Evolutionary conservation across 805 yeast species (phyloP).

Genomic region (Lipomyces sp.): DNA sequence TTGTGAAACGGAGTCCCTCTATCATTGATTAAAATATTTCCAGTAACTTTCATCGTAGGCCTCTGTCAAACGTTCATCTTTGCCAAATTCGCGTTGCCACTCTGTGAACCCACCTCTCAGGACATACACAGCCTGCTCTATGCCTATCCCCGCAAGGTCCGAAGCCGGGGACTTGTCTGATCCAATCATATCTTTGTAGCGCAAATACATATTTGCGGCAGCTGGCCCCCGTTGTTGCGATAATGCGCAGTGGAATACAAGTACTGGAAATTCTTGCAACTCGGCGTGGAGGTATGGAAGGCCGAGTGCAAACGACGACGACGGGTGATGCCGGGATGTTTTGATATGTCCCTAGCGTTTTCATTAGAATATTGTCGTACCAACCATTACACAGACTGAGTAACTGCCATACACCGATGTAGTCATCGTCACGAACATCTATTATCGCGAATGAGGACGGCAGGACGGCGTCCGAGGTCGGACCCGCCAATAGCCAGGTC

Average conservation of each 20-base stretch:
- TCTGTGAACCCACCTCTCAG: conserved; percentile 81
- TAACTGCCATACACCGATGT: conserved; percentile 60
- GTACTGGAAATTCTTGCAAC: conserved; percentile 51
- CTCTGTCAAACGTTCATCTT: conserved; percentile 66
- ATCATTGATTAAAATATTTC: conserved; percentile 15
- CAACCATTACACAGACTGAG: not conserved
- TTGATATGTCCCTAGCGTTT: conserved; percentile 60
- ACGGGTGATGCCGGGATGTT: conserved; percentile 61
- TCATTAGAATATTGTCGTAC: not conserved
- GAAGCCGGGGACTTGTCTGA: conserved; percentile 29
- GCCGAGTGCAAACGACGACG: conserved; percentile 51
- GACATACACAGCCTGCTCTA: conserved; percentile 63
- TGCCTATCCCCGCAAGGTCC: conserved; percentile 37
- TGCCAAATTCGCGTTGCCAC: conserved; percentile 82
- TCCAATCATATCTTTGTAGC: conserved; percentile 47
- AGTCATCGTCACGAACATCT: conserved; percentile 87
- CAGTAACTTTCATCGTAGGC: conserved; percentile 54
- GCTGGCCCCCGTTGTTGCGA: conserved; percentile 93
- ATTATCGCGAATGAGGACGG: conserved; percentile 51
- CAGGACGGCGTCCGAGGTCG: conserved; percentile 11
- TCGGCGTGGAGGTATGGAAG: conserved; percentile 48
- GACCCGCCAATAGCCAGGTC: conserved; percentile 22
- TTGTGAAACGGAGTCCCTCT: not conserved
- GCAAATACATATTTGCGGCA: conserved; percentile 67
- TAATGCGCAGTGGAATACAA: conserved; percentile 88